Evolutionary conservation across 139 green algal genomes (phyloP).

Genomic region (Closterium sp.): DNA sequence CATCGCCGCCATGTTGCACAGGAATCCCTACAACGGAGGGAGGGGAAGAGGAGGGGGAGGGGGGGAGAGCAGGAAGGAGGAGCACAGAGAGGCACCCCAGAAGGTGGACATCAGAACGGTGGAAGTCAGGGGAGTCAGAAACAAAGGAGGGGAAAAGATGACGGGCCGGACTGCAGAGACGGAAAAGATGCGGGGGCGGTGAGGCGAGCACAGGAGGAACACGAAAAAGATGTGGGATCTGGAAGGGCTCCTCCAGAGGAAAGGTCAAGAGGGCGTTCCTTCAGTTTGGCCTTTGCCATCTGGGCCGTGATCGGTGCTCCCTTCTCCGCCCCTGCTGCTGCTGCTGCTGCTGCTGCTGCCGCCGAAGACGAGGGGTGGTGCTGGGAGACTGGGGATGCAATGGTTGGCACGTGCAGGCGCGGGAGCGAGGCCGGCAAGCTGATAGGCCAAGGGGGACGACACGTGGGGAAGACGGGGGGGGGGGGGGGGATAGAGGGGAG

Average conservation of each 20-base stretch:
- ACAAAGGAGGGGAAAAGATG: too few relatives aligned
- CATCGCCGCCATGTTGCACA: neutral
- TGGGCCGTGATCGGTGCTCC: neutral
- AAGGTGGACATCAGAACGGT: too few relatives aligned
- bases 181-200: too few relatives aligned
- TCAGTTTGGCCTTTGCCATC: neutral
- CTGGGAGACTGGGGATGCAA: neutral
- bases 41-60: too few relatives aligned
- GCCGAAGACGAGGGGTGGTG: neutral
- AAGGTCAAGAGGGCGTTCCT: neutral
- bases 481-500: neutral
- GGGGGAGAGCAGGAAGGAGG: too few relatives aligned
- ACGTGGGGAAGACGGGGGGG: neutral
- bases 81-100: too few relatives aligned
- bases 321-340: neutral
- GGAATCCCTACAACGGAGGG: too few relatives aligned
- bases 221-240: too few relatives aligned
- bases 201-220: neutral
- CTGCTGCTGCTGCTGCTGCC: neutral
- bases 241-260: too few relatives aligned
- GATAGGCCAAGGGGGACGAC: neutral
- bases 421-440: neutral
- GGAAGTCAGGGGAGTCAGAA: too few relatives aligned
- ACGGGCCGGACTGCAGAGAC: too few relatives aligned
- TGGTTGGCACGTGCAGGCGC: neutral